A percentile compares a stretch with the other conserved stretches of the same genome.
Conservation (phyloP, 495 filamentous ascomycete species). For the Trichocladium uniseriatum region DNA sequence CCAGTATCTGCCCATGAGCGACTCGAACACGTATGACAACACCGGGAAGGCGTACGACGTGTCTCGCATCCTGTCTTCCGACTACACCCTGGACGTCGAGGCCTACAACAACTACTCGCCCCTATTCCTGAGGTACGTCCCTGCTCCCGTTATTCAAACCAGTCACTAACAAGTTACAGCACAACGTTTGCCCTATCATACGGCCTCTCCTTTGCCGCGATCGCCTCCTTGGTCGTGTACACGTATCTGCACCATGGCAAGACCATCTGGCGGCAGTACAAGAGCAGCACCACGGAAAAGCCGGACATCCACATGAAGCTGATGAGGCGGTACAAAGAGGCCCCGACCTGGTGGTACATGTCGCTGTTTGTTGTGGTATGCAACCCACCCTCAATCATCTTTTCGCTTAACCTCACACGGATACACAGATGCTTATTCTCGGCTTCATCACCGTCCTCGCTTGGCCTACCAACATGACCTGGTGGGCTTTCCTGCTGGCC, state of each 20-base stretch:
- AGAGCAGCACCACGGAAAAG: constrained; percentile 49
- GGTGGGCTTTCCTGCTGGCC: constrained; percentile 60
- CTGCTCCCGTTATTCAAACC: neutral
- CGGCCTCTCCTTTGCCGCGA: constrained; percentile 61
- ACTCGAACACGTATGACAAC: constrained; percentile 54
- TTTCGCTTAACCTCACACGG: constrained; percentile 29
- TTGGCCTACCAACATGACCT: constrained; percentile 56
- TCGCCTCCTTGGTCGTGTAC: constrained; percentile 56
- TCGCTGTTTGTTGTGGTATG: constrained; percentile 36
- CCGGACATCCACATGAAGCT: constrained; percentile 53
- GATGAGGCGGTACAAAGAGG: constrained; percentile 51
- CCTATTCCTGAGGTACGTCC: constrained; percentile 45
- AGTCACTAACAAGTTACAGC: constrained; percentile 21
- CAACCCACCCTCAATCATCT: neutral
- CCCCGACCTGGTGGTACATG: constrained; percentile 49
- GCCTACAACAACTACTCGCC: constrained; percentile 54
- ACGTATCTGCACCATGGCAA: constrained; percentile 56
- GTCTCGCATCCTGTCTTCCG: constrained; percentile 40
- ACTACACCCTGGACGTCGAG: constrained; percentile 43
- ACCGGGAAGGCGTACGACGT: constrained; percentile 49
- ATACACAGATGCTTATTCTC: constrained; percentile 46
- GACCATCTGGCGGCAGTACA: constrained; percentile 50
- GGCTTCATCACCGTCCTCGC: constrained; percentile 55
- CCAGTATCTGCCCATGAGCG: constrained; percentile 49
- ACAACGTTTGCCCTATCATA: constrained; percentile 57